phyloP scores from a whole-genome alignment of 805 yeast genomes.

The Zygosaccharomyces pseudorouxii region DNA sequence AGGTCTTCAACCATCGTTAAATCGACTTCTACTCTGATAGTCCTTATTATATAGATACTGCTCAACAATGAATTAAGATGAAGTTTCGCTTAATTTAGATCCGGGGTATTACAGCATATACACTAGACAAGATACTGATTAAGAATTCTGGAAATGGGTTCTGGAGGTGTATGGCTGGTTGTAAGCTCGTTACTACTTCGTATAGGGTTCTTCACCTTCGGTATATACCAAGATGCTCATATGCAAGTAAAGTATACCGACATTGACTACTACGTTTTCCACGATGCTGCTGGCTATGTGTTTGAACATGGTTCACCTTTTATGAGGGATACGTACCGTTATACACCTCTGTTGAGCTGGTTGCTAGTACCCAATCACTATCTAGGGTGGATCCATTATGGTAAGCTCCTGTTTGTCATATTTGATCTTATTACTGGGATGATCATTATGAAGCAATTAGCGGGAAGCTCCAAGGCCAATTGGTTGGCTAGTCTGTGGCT shows the following conservation, averaged over 20 bases:
- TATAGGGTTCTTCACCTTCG: slow-evolving; percentile 64
- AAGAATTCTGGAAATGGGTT: slow-evolving; percentile 1
- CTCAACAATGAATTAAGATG: background rate
- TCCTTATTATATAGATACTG: background rate
- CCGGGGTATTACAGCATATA: background rate
- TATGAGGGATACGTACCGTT: slow-evolving; percentile 80
- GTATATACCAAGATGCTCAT: slow-evolving; percentile 77
- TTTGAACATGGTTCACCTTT: slow-evolving; percentile 65
- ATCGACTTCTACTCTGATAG: background rate
- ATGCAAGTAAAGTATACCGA: slow-evolving; percentile 87
- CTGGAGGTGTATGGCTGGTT: slow-evolving; percentile 7
- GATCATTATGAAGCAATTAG: slow-evolving; percentile 40
- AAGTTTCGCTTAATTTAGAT: slow-evolving; percentile 1
- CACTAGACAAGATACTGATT: background rate
- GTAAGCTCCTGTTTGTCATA: slow-evolving; percentile 69
- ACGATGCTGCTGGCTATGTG: slow-evolving; percentile 82
- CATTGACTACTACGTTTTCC: slow-evolving; percentile 87
- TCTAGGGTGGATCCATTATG: slow-evolving; percentile 54
- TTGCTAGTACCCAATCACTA: slow-evolving; percentile 62
- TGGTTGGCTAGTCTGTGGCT: slow-evolving; percentile 68
- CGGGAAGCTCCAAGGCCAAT: slow-evolving; percentile 31
- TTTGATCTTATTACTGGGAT: slow-evolving; percentile 82
- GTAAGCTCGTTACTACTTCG: slow-evolving; percentile 40
- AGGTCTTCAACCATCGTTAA: slow-evolving; percentile 13
- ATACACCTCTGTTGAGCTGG: slow-evolving; percentile 90